These are phyloP conservation scores for Schwanniomyces sp. DNA, from an alignment of 805 yeast genomes.

Conservation along the genomic window DNA sequence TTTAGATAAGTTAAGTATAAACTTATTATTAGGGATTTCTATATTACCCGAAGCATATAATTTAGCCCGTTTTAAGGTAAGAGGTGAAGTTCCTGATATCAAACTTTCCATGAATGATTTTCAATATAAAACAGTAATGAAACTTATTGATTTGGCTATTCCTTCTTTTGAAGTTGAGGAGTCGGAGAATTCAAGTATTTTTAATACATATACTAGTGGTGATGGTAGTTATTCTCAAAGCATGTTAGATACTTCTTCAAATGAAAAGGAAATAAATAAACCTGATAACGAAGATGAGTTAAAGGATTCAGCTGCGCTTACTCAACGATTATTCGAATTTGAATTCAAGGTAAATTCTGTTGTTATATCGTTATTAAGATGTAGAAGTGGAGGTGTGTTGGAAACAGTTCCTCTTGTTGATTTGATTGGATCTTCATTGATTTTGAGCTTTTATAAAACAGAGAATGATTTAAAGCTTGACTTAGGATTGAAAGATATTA, in stretches of 20 bases:
- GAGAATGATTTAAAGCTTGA: constrained; percentile 63
- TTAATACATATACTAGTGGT: constrained; percentile 24
- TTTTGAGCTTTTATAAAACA: constrained; percentile 60
- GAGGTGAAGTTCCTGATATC: constrained; percentile 76
- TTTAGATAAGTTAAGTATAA: constrained; percentile 73
- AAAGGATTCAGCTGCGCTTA: constrained; percentile 3
- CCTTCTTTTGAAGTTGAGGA: constrained; percentile 49
- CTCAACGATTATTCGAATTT: constrained; percentile 72
- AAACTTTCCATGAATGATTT: constrained; percentile 77
- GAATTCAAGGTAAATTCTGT: constrained; percentile 67
- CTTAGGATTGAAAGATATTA: constrained; percentile 61
- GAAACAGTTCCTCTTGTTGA: constrained; percentile 70
- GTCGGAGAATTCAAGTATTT: constrained; percentile 31
- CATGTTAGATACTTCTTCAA: constrained; percentile 5
- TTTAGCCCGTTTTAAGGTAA: constrained; percentile 68
- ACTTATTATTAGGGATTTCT: constrained; percentile 74
- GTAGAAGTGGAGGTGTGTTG: constrained; percentile 60
- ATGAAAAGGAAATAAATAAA: constrained; percentile 4
- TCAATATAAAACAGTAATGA: constrained; percentile 87
- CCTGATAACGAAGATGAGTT: constrained; percentile 1
- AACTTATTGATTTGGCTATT: constrained; percentile 64
- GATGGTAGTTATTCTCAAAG: background rate
- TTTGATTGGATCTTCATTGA: constrained; percentile 64
- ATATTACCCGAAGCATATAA: constrained; percentile 79
- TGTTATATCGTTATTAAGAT: constrained; percentile 62